Evolutionary conservation across 2,329 filamentous ascomycete species (phyloP).

Genomic region (Colletotrichum destructivum): DNA sequence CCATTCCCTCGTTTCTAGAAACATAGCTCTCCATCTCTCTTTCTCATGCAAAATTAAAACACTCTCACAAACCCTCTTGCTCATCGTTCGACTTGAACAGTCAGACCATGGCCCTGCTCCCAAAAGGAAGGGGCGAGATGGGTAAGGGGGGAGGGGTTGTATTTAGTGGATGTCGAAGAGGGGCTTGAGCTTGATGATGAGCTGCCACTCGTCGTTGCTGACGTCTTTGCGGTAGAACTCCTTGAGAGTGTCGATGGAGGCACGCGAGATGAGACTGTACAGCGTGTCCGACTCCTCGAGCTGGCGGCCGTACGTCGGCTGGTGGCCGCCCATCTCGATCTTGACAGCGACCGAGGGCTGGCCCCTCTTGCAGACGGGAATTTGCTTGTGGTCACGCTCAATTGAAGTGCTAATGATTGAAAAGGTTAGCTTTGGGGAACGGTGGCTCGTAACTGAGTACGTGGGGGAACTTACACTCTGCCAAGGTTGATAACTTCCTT

Average conservation of each 20-base stretch:
- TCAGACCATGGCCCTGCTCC: background rate
- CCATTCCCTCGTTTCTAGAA: background rate
- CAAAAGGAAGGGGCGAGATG: background rate
- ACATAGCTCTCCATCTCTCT: background rate
- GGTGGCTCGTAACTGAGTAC: background rate
- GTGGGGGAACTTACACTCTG: constrained; percentile 82
- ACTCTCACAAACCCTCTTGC: background rate
- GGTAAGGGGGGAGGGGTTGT: background rate
- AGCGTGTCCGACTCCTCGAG: constrained; percentile 91
- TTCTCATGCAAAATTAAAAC: background rate
- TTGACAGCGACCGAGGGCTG: constrained; percentile 98
- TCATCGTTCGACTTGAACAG: background rate
- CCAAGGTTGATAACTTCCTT: constrained; percentile 91
- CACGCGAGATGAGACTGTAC: constrained; percentile 89
- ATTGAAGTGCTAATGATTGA: constrained; percentile 82
- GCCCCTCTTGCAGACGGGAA: constrained; percentile 92
- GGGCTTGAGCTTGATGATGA: constrained; percentile 96
- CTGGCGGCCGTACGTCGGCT: constrained; percentile 95
- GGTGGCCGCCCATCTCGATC: constrained; percentile 92
- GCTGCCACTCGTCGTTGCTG: constrained; percentile 91
- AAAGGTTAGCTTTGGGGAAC: constrained; percentile 46
- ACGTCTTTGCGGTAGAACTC: constrained; percentile 94
- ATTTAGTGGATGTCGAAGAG: constrained; percentile 87
- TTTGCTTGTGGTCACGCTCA: constrained; percentile 97
- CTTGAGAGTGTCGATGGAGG: constrained; percentile 95